A percentile compares a stretch with the other conserved stretches of the same genome.
Evolutionary conservation across 2,329 filamentous ascomycete genomes (phyloP).

Genomic region (Dactylella cylindrospora): DNA sequence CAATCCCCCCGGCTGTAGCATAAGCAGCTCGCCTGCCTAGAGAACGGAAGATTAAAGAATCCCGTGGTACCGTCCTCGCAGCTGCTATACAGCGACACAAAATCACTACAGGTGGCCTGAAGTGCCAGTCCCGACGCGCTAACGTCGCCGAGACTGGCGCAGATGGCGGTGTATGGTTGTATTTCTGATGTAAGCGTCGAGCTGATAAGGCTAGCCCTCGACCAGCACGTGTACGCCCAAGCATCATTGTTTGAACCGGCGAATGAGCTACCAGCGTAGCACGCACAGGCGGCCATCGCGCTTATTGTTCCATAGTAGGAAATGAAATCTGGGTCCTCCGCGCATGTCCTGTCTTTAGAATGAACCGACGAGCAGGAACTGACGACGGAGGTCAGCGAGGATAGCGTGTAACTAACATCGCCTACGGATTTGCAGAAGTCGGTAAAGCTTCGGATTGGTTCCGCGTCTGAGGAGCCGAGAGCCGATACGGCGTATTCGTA

Average conservation of each 20-base stretch:
- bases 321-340: neutral
- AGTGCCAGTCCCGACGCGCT: constrained; percentile 15
- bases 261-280: constrained; percentile 13
- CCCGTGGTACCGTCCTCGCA: constrained; percentile 4
- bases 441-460: constrained; percentile 14
- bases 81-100: constrained; percentile 14
- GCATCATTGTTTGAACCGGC: constrained; percentile 9
- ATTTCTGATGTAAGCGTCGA: constrained; percentile 1
- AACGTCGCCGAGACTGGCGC: constrained; percentile 18
- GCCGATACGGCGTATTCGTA: constrained; percentile 9
- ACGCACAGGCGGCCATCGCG: constrained; percentile 21
- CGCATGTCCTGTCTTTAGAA: constrained; percentile 5
- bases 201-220: constrained; percentile 6
- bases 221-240: constrained; percentile 10
- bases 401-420: constrained; percentile 5
- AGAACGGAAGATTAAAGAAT: neutral
- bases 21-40: constrained; percentile 20
- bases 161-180: constrained; percentile 14
- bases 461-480: constrained; percentile 1
- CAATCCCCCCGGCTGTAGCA: constrained; percentile 16
- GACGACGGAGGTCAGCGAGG: constrained; percentile 1
- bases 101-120: constrained; percentile 2
- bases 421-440: constrained; percentile 15
- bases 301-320: constrained; percentile 16
- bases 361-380: constrained; percentile 8